A percentile compares a stretch with the other conserved stretches of the same genome.
phyloP scores from a whole-genome alignment of 345 rosid species.

The Moricandia arvensis region DNA sequence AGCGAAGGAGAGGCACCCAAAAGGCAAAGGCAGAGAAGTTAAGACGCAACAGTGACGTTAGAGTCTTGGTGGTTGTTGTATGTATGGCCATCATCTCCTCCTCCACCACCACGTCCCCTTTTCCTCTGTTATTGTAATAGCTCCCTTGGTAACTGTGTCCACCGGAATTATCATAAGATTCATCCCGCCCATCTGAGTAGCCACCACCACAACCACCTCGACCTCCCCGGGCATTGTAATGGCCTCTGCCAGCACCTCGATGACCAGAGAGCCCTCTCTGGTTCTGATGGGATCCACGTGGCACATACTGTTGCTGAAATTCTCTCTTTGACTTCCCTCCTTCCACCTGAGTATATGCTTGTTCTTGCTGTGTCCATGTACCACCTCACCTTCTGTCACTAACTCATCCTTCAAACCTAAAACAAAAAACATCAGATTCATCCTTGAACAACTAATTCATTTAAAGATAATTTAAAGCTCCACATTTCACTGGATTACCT shows the following conservation, averaged over 20 bases:
- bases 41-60: constrained; percentile 18
- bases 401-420: constrained; percentile 45
- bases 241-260: constrained; percentile 43
- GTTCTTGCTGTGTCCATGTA: constrained; percentile 48
- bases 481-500: constrained; percentile 37
- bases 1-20: too few relatives aligned
- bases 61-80: constrained; percentile 34
- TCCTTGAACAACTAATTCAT: neutral
- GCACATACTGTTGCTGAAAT: constrained; percentile 42
- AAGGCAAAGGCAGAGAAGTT: neutral
- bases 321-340: constrained; percentile 34
- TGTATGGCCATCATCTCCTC: constrained; percentile 45
- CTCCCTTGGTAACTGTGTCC: constrained; percentile 62
- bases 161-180: neutral
- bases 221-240: too few relatives aligned
- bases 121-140: too few relatives aligned
- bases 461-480: neutral
- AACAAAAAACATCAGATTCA: neutral
- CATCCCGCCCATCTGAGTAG: too few relatives aligned
- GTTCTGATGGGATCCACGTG: constrained; percentile 60
- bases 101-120: constrained; percentile 24
- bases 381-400: constrained; percentile 47
- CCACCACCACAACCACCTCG: too few relatives aligned
- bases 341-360: constrained; percentile 38
- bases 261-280: constrained; percentile 66